These are phyloP conservation scores for Kwoniella sp. DNA, from an alignment of 768 basidiomycete species.

Conservation along the genomic window DNA sequence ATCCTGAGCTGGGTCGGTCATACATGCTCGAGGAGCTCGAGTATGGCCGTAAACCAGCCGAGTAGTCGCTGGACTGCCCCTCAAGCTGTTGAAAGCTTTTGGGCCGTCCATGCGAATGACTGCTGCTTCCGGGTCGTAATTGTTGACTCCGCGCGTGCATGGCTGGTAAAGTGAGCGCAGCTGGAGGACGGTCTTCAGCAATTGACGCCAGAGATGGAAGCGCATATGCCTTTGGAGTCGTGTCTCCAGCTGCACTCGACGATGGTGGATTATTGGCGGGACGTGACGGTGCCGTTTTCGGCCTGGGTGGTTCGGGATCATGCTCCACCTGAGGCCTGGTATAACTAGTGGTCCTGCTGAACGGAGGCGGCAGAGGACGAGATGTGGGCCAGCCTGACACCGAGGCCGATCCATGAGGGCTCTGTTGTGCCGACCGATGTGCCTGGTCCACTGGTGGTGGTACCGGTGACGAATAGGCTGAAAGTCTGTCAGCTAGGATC, in stretches of 20 bases:
- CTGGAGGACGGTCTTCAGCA: slow-evolving; percentile 5
- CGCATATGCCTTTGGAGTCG: neutral
- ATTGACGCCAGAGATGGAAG: slow-evolving; percentile 14
- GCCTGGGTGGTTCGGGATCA: slow-evolving; percentile 14
- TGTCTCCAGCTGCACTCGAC: neutral
- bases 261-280: neutral
- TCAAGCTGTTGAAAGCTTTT: too few relatives aligned
- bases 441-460: too few relatives aligned
- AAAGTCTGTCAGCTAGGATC: too few relatives aligned
- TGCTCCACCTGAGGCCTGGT: neutral
- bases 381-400: slow-evolving; percentile 9
- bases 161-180: slow-evolving; percentile 13
- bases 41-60: too few relatives aligned
- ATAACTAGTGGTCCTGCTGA: slow-evolving; percentile 10
- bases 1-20: slow-evolving; percentile 20
- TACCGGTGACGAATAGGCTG: too few relatives aligned
- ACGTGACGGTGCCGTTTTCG: slow-evolving; percentile 11
- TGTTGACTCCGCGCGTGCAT: slow-evolving; percentile 8
- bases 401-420: too few relatives aligned
- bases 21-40: slow-evolving; percentile 40
- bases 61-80: neutral
- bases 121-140: slow-evolving; percentile 6
- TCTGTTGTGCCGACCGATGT: too few relatives aligned
- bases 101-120: too few relatives aligned
- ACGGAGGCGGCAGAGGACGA: slow-evolving; percentile 5